Percentiles rank a stretch among this genome's conserved stretches.
phyloP scores from a whole-genome alignment of 768 basidiomycete species.

The Termitomyces sp. region DNA sequence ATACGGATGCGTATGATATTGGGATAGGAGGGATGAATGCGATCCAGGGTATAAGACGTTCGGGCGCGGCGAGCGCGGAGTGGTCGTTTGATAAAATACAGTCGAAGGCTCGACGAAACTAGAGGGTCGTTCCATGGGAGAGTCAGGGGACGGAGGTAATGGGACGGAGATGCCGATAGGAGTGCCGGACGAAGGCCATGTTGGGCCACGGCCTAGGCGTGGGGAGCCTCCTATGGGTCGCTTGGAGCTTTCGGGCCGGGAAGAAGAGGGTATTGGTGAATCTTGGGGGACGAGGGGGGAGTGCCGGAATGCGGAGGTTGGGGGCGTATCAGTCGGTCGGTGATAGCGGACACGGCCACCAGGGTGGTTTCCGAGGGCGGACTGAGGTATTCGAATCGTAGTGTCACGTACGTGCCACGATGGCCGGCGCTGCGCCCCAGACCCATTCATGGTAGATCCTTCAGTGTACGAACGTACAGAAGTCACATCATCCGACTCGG shows the following conservation, averaged over 20 bases:
- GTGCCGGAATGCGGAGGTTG: slow-evolving; percentile 16
- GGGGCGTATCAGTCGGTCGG: slow-evolving; percentile 25
- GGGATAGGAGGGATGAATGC: slow-evolving; percentile 40
- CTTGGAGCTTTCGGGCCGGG: slow-evolving; percentile 38
- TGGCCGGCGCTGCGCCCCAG: slow-evolving; percentile 40
- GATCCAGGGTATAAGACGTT: slow-evolving; percentile 47
- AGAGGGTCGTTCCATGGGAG: slow-evolving; percentile 29
- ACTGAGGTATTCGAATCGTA: slow-evolving; percentile 23
- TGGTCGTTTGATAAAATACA: slow-evolving; percentile 69
- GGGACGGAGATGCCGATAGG: slow-evolving; percentile 36
- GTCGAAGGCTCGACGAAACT: slow-evolving; percentile 46
- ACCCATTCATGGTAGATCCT: slow-evolving; percentile 31
- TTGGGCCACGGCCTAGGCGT: slow-evolving; percentile 37
- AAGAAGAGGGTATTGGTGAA: slow-evolving; percentile 24
- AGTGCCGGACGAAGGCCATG: slow-evolving; percentile 38
- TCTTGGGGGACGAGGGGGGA: slow-evolving; percentile 13
- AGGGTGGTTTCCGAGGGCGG: slow-evolving; percentile 14
- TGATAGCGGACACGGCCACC: slow-evolving; percentile 27
- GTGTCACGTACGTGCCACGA: slow-evolving; percentile 45
- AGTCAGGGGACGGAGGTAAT: slow-evolving; percentile 50
- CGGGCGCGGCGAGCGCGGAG: slow-evolving; percentile 45
- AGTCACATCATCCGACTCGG: slow-evolving; percentile 68
- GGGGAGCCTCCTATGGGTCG: slow-evolving; percentile 46
- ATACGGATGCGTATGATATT: slow-evolving; percentile 38
- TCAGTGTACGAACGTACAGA: slow-evolving; percentile 68